Evolutionary conservation across 148 eudicot species (phyloP).

Genomic region (Chenopodium suecicum): DNA sequence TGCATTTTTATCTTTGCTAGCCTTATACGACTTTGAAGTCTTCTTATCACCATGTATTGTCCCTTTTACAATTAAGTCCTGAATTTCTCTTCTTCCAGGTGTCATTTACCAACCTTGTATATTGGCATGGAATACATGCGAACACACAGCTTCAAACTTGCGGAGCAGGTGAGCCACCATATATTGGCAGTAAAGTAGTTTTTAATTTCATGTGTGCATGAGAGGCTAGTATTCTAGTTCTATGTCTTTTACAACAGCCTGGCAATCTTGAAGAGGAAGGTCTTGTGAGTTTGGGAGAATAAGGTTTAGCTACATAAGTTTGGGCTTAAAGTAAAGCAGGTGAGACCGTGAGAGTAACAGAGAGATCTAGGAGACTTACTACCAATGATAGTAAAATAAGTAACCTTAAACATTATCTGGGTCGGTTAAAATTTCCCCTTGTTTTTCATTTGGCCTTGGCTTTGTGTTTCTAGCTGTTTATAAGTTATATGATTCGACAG

Average conservation of each 20-base stretch:
- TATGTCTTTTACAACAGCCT: not conserved
- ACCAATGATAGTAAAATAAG: not conserved
- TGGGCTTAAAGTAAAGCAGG: not conserved
- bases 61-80: conserved; percentile 31
- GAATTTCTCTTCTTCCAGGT: conserved; percentile 62
- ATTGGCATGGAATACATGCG: conserved; percentile 99
- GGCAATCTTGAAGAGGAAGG: not conserved
- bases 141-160: conserved; percentile 80
- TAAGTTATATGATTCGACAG: not conserved
- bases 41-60: conserved; percentile 22
- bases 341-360: not conserved
- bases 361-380: not conserved
- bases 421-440: not conserved
- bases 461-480: not conserved
- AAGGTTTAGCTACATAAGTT: not conserved
- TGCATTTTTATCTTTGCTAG: not conserved
- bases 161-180: conserved; percentile 64
- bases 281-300: not conserved
- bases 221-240: not conserved
- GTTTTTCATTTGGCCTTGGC: not conserved
- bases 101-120: conserved; percentile 89
- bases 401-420: not conserved
- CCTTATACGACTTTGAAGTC: conserved; percentile 5
- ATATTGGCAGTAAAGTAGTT: not conserved
- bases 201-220: not conserved